Base-by-base conservation (phyloP, 306 rosid species). In the Hippophae tibetana region DNA sequence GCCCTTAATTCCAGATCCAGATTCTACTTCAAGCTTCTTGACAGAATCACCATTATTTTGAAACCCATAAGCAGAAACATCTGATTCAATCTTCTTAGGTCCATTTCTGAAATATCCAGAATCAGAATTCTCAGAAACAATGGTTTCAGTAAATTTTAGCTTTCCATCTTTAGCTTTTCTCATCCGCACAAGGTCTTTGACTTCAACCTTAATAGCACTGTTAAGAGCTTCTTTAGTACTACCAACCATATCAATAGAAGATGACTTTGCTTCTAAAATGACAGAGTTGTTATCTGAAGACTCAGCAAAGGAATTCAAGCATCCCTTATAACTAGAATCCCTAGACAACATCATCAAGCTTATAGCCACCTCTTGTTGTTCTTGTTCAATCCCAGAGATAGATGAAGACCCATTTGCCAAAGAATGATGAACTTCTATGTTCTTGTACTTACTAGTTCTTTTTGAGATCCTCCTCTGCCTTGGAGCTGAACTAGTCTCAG, bases 271-370 rank as follows among this genome's bases (percentile, higher is more conserved):
- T 74, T 85, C 94, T 3, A 82, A 64, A 70, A 79, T 69, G 61
- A 79, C 70, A 0, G 95, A 87, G 41, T 83, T 74, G 74, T 81
- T 83, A 53, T 83, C 86, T 14, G 92, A 90, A 71, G 94, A 84
- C 7, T 87, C 90, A 7, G 76, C 75, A 45, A 72, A 54, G 48
- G 83, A 72, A 69, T 73, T 62, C 68, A 78, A 63, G 49, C 73
- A 74, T 50, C 78, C 70, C 70, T 57, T 76, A 27, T 44, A 51
- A 55, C 78, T 72, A 18, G 70, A 68, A 71, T 80, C 90, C 68
- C 68, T 78, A 43, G 96, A 90, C 74, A 90, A 40, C 78, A 85
- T 49, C 82, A 90, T 83, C 82, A 90, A 81, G 51, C 89, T 74
- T 70, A 66, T 64, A 12, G 96, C 96, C 43, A 79, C 95, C 60